Evolutionary conservation across 129 eudicot species (phyloP), one percentile per base, ranked within the genome.

Genomic region (Daucus carota): DNA sequence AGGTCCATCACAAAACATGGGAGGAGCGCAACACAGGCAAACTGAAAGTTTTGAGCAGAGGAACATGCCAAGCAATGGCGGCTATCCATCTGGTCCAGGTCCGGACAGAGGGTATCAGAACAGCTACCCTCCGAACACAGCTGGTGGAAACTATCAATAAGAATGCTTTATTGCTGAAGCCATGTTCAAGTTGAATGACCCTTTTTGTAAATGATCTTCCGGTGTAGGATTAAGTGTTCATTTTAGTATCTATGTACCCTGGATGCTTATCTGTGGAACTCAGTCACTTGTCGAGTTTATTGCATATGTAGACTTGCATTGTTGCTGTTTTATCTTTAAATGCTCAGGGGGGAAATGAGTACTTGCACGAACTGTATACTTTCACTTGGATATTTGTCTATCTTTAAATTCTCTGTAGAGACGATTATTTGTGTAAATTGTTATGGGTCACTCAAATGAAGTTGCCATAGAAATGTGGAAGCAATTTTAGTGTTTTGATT

Each of bases 71-170:
- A 84, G 74, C 68, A 46, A n/a, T 28, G 92, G 86, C 47, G 83
- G 87, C 15, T 36, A 41, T 71, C 80, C 87, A 17, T 60, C 83
- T 74, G 86, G 85, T n/a, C 84, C 86, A 20, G 88, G 87, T n/a
- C 87, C 83, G 36, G 76, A 85, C 41, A 36, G 80, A 48, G 70
- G 14, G 6, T 75, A 63, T 60, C 83, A 72, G 79, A 81, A 75
- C 73, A 72, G 76, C 73, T 77, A 78, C 42, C 75, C 81, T 16
- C 85, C 85, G 40, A 89, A 87, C 46, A 66, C 33, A 66, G 77
- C 72, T 77, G 88, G 83, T 54, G 92, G 91, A 57, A 78, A 83
- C 83, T 81, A 83, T 80, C 72, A 88, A 80, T 79, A 80, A 72
- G 71, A 32, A 12, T 80, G 38, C 16, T 81, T 81, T 62, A 26